Evolutionary conservation across 2,329 filamentous ascomycete genomes (phyloP).

Genomic region (Claviceps citrina): DNA sequence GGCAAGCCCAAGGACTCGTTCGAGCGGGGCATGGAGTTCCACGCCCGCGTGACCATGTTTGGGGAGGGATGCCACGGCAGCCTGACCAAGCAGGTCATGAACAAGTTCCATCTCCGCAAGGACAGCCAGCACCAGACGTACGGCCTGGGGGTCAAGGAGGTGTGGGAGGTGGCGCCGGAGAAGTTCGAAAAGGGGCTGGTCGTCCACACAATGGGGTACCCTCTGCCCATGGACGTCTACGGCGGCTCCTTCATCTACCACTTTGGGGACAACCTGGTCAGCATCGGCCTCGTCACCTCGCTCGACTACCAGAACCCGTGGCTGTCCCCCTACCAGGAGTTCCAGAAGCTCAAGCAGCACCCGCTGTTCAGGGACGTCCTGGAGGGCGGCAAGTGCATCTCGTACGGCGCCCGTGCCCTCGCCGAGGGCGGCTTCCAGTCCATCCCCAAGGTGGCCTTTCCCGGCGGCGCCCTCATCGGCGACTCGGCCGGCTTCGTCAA

Average conservation of each 20-base stretch:
- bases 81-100: constrained; percentile 84
- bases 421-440: constrained; percentile 95
- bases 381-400: constrained; percentile 95
- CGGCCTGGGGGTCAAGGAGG: constrained; percentile 84
- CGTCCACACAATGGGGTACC: constrained; percentile 84
- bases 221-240: constrained; percentile 75
- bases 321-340: constrained; percentile 88
- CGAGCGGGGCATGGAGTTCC: constrained; percentile 96
- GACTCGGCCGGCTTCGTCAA: constrained; percentile 96
- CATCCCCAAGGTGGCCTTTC: constrained; percentile 92
- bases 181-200: constrained; percentile 83
- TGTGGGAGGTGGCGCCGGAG: constrained; percentile 88
- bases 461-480: constrained; percentile 85
- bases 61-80: constrained; percentile 93
- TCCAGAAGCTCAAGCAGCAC: constrained; percentile 97
- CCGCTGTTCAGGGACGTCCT: constrained; percentile 74
- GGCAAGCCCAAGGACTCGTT: constrained; percentile 81
- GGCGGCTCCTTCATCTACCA: constrained; percentile 99
- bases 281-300: constrained; percentile 77
- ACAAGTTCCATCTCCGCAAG: constrained; percentile 78
- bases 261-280: constrained; percentile 93
- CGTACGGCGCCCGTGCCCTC: constrained; percentile 81
- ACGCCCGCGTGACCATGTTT: constrained; percentile 79
- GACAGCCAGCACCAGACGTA: constrained; percentile 94
- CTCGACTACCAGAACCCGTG: constrained; percentile 95